Base-by-base conservation (phyloP, 257 asterid species). In the Salvia hispanica region DNA sequence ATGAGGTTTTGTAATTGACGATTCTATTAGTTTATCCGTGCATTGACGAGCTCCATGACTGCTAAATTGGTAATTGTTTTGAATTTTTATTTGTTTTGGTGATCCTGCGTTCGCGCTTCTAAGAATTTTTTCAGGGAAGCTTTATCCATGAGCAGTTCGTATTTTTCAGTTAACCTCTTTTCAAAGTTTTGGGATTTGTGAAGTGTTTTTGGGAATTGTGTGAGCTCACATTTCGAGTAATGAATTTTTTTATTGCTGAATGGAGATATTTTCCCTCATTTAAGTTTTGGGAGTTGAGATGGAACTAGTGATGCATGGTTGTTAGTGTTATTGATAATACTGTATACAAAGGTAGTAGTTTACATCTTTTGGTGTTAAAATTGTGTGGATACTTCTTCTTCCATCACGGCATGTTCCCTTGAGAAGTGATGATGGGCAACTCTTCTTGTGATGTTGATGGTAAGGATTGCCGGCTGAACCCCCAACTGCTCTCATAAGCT, bases 251-350 rank as follows among this genome's bases (percentile, higher is more conserved):
- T 34, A 40, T 58, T 15, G 34, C 25, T 50, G 54, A 21, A 13
- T 21, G 28, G n/a, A 1, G 12, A 36, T 31, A n/a, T 42, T 39
- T 50, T 16, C 11, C 36, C 36, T 16, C 31, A 25, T 48, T 31
- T 46, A 34, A 18, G 53, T 4, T 42, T 18, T 33, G 10, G 44
- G 31, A 12, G 68, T 37, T 34, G 39, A 43, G 53, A 53, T 63
- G 13, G 59, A 63, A 31, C 11, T 42, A 7, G 40, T 39, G 63
- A 7, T 69, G 74, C 67, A 46, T 69, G 61, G 12, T 57, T 33
- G 51, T 8, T 18, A 8, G 11, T 16, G 39, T 40, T 18, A 15
- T 11, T 5, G 4, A 39, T 11, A 14, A 9, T 39, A 16, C 51
- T 33, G 70, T 51, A 15, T 31, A 2, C 6, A 9, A 14, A 31